Base-by-base conservation (phyloP, 768 basidiomycete species). In the Pleurotus eryngii region DNA sequence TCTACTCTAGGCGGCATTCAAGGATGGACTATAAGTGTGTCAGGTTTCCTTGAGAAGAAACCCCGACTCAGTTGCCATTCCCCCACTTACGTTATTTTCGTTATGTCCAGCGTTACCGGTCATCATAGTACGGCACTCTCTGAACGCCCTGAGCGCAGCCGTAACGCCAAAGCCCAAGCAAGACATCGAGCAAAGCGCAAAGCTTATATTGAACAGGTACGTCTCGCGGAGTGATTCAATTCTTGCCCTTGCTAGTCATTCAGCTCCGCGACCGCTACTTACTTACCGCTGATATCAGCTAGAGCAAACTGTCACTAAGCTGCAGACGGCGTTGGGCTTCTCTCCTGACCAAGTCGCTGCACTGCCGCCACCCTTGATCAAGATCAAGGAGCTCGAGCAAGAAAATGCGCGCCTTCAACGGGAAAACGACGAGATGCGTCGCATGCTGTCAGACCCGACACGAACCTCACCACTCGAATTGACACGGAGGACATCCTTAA, bases 101-200 rank as follows among this genome's bases (percentile, higher is more conserved):
- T 77, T 61, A 61, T 84, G 81, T 83, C 84, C 69, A 81, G 82
- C 70, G 74, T 81, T 68, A 77, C 78, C 62, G 73, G 49, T 57
- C 47, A 54, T 39, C 45, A 57, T 47, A 54, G 82, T 76, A 74
- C 82, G 74, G 76, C 72, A 71, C 74, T 75, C 68, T 53, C 77
- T 66, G 85, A 88, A 73, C 83, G 83, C 69, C 88, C 88, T 77
- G 88, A 89, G 74, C 85, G 88, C 64, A 89, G 87, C 81, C 87
- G 89, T 77, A 91, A 91, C 76, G 89, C 88, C 55, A 87, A 86
- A 72, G 92, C 92, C 8, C 92, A 94, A 75, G 92, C 92, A 37
- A 78, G 92, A 64, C 92, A 94, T 78, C 85, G 92, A 59, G 92
- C 91, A 69, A 94, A 94, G 72, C 82, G 92, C 73, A 94, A 94